Percentiles rank a stretch among this genome's conserved stretches.
These are phyloP conservation scores for Emmonsiellopsis sp. DNA, from an alignment of 2,329 filamentous ascomycete genomes.

Conservation along the genomic window DNA sequence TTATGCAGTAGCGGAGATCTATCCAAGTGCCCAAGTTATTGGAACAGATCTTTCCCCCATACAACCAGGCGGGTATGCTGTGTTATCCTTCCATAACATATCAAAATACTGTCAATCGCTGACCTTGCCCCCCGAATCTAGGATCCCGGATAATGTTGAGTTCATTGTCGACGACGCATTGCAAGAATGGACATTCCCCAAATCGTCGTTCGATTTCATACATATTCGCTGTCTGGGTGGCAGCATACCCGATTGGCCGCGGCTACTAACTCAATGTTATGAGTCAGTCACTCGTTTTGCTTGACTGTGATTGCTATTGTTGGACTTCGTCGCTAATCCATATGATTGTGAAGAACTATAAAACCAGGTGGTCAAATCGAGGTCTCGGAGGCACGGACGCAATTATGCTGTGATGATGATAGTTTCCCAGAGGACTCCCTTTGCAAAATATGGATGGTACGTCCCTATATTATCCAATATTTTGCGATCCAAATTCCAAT, in stretches of 20 bases:
- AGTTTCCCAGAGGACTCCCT: constrained; percentile 7
- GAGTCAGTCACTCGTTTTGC: constrained; percentile 14
- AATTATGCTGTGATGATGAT: constrained; percentile 11
- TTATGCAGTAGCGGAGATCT: constrained; percentile 22
- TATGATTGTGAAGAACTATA: constrained; percentile 15
- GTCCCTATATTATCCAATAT: background rate
- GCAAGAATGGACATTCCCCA: constrained; percentile 47
- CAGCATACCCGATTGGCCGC: constrained; percentile 46
- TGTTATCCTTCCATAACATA: background rate
- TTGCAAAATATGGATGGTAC: constrained; percentile 9
- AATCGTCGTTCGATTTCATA: constrained; percentile 46
- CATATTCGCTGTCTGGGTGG: constrained; percentile 43
- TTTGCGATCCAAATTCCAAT: background rate
- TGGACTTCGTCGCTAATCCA: too few relatives aligned
- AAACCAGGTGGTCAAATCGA: constrained; percentile 17
- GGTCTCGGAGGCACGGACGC: constrained; percentile 15
- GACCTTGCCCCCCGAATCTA: constrained; percentile 9
- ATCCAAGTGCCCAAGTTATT: constrained; percentile 18
- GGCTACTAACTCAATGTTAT: constrained; percentile 42
- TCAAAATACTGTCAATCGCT: background rate
- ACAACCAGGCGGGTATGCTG: constrained; percentile 15
- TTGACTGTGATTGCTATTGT: too few relatives aligned
- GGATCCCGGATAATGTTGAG: constrained; percentile 51
- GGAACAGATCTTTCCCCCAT: constrained; percentile 24
- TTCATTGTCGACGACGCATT: constrained; percentile 57